phyloP scores from a whole-genome alignment of 75 land plant genomes.

The Cryptomeria japonica region DNA sequence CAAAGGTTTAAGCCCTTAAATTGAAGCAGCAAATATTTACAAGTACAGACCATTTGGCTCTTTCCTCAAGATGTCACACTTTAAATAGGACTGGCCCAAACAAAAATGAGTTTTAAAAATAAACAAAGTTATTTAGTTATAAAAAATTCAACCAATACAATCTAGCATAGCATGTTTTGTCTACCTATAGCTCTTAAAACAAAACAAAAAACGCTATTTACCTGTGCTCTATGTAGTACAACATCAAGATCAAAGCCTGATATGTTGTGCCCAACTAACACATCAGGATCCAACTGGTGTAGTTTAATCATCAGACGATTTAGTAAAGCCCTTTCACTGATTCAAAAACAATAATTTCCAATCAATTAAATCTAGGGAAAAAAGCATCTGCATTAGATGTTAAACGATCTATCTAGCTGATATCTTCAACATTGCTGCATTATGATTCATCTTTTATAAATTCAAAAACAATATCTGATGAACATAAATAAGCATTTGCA shows the following conservation, averaged over 20 bases:
- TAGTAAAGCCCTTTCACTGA: constrained; percentile 93
- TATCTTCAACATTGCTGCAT: background rate
- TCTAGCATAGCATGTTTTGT: background rate
- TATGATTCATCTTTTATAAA: background rate
- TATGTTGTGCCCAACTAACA: constrained; percentile 97
- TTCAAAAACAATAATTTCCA: background rate
- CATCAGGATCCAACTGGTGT: constrained; percentile 91
- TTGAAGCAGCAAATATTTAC: background rate
- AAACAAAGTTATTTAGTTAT: background rate
- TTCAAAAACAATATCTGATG: background rate
- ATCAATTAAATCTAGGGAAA: background rate
- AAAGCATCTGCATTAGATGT: background rate
- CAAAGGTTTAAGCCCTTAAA: background rate
- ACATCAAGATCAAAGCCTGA: constrained; percentile 99
- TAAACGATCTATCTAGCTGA: background rate
- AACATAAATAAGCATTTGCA: constrained; percentile 4
- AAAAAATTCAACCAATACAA: background rate
- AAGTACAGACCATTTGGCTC: background rate
- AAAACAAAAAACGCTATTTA: constrained; percentile 12
- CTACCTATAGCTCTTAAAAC: background rate
- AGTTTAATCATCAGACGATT: constrained; percentile 82
- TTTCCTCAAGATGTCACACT: background rate
- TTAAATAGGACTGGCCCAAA: background rate
- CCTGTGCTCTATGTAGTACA: constrained; percentile 93
- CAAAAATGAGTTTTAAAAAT: background rate